Conservation (phyloP, 495 filamentous ascomycete species). For the Podospora comata region DNA sequence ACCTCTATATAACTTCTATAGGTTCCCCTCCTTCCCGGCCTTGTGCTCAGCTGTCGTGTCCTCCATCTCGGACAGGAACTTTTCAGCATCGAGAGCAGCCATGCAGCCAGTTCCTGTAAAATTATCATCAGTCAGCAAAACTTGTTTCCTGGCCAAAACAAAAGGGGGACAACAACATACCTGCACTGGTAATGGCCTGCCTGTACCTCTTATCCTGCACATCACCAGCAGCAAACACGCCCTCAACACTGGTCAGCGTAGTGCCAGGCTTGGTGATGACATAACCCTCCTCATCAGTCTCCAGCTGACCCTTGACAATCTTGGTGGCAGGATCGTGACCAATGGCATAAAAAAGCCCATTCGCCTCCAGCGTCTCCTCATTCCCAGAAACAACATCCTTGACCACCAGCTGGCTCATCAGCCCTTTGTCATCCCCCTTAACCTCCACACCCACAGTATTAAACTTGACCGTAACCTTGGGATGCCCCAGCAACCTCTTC, state of each 20-base stretch:
- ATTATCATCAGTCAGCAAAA: slow-evolving; percentile 34
- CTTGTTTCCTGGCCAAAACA: no score
- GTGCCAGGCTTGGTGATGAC: slow-evolving; percentile 86
- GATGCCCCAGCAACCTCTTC: slow-evolving; percentile 71
- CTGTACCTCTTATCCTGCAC: slow-evolving; percentile 98
- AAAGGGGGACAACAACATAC: slow-evolving; percentile 51
- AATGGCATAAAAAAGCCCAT: slow-evolving; percentile 95
- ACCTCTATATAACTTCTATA: slow-evolving; percentile 22
- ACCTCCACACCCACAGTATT: slow-evolving; percentile 79
- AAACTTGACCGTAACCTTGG: slow-evolving; percentile 85
- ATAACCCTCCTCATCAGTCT: slow-evolving; percentile 83
- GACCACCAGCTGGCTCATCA: slow-evolving; percentile 82
- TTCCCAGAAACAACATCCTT: slow-evolving; percentile 75
- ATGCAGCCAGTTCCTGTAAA: slow-evolving; percentile 81
- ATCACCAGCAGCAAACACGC: slow-evolving; percentile 95
- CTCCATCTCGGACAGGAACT: slow-evolving; percentile 77
- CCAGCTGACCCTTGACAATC: slow-evolving; percentile 81
- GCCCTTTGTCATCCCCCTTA: slow-evolving; percentile 74
- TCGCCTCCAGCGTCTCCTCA: slow-evolving; percentile 78
- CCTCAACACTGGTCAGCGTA: slow-evolving; percentile 80
- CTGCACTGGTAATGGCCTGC: slow-evolving; percentile 96
- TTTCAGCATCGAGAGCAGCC: slow-evolving; percentile 92
- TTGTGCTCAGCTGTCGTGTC: slow-evolving; percentile 39
- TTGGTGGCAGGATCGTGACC: slow-evolving; percentile 91
- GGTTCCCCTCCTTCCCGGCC: slow-evolving; percentile 26